Evolutionary conservation across 1,284 basidiomycete genomes (phyloP).

Genomic region (Apiotrichum sp.): DNA sequence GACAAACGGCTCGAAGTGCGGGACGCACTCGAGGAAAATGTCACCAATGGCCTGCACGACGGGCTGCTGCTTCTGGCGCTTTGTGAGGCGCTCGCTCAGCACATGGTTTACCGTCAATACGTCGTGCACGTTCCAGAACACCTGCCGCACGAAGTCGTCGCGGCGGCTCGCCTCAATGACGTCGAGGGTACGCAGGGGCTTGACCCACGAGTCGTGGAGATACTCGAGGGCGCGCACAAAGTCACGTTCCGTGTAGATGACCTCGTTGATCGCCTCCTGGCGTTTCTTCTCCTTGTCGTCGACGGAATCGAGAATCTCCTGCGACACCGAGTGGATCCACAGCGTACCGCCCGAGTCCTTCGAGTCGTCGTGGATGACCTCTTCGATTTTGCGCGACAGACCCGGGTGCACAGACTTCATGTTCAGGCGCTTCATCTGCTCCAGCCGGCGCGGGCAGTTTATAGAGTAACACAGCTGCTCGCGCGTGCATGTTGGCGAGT

Average conservation of each 20-base stretch:
- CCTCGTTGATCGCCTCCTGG: constrained; percentile 98
- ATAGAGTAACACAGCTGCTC: constrained; percentile 94
- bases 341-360: constrained; percentile 80
- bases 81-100: constrained; percentile 86
- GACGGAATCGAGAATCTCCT: constrained; percentile 87
- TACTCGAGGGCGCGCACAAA: constrained; percentile 98
- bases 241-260: constrained; percentile 96
- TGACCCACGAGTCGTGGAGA: constrained; percentile 89
- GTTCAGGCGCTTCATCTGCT: constrained; percentile 85
- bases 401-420: constrained; percentile 83
- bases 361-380: constrained; percentile 68
- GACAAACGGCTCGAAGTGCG: constrained; percentile 87
- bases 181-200: constrained; percentile 63
- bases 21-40: constrained; percentile 80
- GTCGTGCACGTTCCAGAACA: constrained; percentile 97
- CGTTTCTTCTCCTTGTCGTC: constrained; percentile 90
- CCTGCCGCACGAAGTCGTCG: constrained; percentile 83
- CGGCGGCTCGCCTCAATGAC: constrained; percentile 71
- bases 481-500: constrained; percentile 92
- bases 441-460: constrained; percentile 85
- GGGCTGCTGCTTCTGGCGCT: constrained; percentile 88
- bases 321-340: constrained; percentile 94
- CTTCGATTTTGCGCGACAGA: constrained; percentile 66
- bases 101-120: constrained; percentile 86
- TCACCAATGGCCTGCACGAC: constrained; percentile 91